Percentiles rank a stretch among this genome's conserved stretches.
Conservation (phyloP, 1,284 basidiomycete genomes). For the Omphalotus olearius region DNA sequence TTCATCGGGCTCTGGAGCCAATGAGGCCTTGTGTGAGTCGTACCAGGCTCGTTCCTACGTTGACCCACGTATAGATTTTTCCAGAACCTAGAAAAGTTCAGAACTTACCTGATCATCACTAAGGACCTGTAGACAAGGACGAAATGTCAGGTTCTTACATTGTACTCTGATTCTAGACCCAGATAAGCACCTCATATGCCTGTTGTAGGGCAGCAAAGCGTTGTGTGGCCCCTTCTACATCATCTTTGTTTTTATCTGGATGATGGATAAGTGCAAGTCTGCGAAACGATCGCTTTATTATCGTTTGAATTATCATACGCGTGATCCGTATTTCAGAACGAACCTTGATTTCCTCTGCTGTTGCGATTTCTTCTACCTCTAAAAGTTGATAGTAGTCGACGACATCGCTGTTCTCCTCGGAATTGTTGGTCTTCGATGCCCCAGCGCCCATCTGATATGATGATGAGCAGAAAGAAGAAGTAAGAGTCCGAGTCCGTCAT, state of each 20-base stretch:
- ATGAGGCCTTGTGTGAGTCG: conserved; percentile 89
- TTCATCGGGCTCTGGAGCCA: conserved; percentile 79
- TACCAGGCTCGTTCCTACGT: conserved; percentile 97
- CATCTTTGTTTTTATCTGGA: conserved; percentile 84
- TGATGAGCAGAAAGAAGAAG: conserved; percentile 7
- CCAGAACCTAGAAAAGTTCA: background rate
- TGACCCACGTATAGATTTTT: conserved; percentile 20
- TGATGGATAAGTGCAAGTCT: conserved; percentile 83
- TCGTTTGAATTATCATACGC: conserved; percentile 13
- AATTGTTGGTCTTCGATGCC: conserved; percentile 46
- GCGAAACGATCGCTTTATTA: conserved; percentile 70
- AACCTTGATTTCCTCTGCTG: conserved; percentile 86
- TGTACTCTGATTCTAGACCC: conserved; percentile 3
- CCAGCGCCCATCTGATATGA: conserved; percentile 57
- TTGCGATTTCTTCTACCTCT: conserved; percentile 76
- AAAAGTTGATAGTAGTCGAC: conserved; percentile 81
- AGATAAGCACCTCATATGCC: conserved; percentile 79
- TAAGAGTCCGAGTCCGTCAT: background rate
- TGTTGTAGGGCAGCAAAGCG: conserved; percentile 89
- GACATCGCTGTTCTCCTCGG: conserved; percentile 24
- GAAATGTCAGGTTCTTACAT: background rate
- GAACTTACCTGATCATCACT: conserved; percentile 85
- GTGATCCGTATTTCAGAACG: conserved; percentile 15
- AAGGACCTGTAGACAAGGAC: conserved; percentile 52
- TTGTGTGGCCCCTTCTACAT: conserved; percentile 83